Percentiles rank a stretch among this genome's conserved stretches.
phyloP scores from a whole-genome alignment of 2,329 filamentous ascomycete genomes.

The Thielaviopsis punctulata region DNA sequence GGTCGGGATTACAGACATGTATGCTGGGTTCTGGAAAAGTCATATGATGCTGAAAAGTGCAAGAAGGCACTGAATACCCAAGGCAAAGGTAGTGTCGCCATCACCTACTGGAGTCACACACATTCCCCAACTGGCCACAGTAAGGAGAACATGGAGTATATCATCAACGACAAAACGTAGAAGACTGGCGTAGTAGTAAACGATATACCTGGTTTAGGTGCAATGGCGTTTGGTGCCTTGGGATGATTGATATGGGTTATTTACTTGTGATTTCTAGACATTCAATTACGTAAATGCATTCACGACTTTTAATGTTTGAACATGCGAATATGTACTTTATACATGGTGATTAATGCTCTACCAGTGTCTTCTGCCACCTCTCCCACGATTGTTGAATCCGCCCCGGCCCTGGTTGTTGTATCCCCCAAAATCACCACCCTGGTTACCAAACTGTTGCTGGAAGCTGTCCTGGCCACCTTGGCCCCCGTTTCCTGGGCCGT shows the following conservation, averaged over 20 bases:
- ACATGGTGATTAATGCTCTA: neutral
- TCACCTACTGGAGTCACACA: slow-evolving; percentile 18
- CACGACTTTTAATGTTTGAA: neutral
- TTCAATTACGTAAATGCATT: too few relatives aligned
- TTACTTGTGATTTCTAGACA: neutral
- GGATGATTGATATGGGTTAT: neutral
- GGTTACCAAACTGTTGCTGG: slow-evolving; percentile 9
- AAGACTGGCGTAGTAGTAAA: too few relatives aligned
- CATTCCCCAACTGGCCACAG: slow-evolving; percentile 12
- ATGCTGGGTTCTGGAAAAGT: slow-evolving; percentile 14
- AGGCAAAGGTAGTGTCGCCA: slow-evolving; percentile 15
- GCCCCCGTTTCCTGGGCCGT: slow-evolving; percentile 14
- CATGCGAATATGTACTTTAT: neutral
- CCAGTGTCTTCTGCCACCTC: slow-evolving; percentile 11
- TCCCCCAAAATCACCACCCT: slow-evolving; percentile 8
- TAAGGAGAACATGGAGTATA: slow-evolving; percentile 1
- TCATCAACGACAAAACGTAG: neutral
- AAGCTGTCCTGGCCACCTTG: slow-evolving; percentile 17
- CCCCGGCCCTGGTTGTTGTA: slow-evolving; percentile 8
- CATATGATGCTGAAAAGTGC: slow-evolving; percentile 14
- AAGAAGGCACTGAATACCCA: slow-evolving; percentile 14
- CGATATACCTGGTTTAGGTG: neutral
- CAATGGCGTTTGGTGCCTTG: neutral
- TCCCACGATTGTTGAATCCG: slow-evolving; percentile 7
- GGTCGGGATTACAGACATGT: slow-evolving; percentile 7